Evolutionary conservation across 1,284 basidiomycete genomes (phyloP).

Genomic region (Trichosporon sp.): DNA sequence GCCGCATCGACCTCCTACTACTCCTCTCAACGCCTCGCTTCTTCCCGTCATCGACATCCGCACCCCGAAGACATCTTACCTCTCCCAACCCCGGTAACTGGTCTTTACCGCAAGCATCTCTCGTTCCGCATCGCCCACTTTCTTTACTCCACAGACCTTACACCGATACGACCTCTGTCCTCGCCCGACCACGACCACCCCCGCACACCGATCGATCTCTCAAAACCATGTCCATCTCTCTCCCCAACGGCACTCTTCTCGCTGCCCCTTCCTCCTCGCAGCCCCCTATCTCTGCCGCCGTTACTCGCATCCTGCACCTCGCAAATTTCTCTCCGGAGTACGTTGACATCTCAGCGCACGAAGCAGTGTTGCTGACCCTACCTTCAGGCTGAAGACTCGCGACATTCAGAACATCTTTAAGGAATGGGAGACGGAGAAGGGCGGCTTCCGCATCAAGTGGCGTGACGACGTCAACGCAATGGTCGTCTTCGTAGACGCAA

Average conservation of each 20-base stretch:
- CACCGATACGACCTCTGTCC: not conserved
- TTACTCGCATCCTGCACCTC: constrained; percentile 88
- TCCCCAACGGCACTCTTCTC: constrained; percentile 43
- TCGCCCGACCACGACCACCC: not conserved
- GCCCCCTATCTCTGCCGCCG: constrained; percentile 70
- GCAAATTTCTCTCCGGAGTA: constrained; percentile 81
- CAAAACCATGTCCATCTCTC: constrained; percentile 44
- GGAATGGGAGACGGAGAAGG: constrained; percentile 77
- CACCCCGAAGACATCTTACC: not conserved
- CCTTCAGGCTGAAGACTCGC: constrained; percentile 73
- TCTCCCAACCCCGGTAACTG: constrained; percentile 5
- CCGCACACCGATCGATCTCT: not conserved
- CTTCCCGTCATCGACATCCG: not conserved
- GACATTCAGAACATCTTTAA: constrained; percentile 88
- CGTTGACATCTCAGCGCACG: constrained; percentile 14
- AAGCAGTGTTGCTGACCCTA: not conserved
- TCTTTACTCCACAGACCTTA: not conserved
- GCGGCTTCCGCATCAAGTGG: constrained; percentile 99
- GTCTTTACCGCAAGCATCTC: not conserved
- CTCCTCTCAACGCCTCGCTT: not conserved
- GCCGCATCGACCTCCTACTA: not conserved
- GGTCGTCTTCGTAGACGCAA: constrained; percentile 75
- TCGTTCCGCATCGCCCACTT: not conserved
- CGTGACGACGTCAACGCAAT: constrained; percentile 91
- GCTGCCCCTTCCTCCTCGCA: constrained; percentile 34